Evolutionary conservation across 2,329 filamentous ascomycete species (phyloP).

Genomic region (Venturia aucupariae): DNA sequence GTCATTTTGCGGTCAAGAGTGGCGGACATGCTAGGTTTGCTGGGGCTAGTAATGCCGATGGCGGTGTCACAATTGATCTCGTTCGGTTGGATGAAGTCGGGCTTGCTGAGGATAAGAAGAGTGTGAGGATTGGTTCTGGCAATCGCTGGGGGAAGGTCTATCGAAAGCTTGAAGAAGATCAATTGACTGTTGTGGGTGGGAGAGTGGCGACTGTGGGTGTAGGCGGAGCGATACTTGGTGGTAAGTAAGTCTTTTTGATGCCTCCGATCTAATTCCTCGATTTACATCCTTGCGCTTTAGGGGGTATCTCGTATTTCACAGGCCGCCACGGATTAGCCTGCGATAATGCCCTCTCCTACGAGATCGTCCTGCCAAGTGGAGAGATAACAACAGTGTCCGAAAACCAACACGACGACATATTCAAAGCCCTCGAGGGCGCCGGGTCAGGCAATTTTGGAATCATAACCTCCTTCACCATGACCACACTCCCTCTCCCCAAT

Average conservation of each 20-base stretch:
- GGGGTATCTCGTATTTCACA: slow-evolving; percentile 28
- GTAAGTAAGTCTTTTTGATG: not conserved
- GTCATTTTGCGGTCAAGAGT: slow-evolving; percentile 14
- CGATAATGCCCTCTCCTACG: slow-evolving; percentile 26
- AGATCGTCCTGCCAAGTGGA: slow-evolving; percentile 24
- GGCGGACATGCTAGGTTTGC: slow-evolving; percentile 13
- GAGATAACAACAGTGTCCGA: slow-evolving; percentile 39
- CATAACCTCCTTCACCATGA: slow-evolving; percentile 22
- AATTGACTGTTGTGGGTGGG: slow-evolving; percentile 11
- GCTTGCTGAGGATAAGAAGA: slow-evolving; percentile 13
- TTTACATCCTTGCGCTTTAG: slow-evolving; percentile 15
- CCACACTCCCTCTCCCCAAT: not conserved
- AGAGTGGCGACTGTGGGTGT: slow-evolving; percentile 11
- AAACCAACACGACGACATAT: slow-evolving; percentile 23
- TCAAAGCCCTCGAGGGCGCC: slow-evolving; percentile 28
- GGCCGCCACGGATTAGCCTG: slow-evolving; percentile 24
- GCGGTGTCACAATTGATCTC: slow-evolving; percentile 15
- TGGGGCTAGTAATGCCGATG: slow-evolving; percentile 13
- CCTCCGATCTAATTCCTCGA: not conserved
- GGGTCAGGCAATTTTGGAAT: slow-evolving; percentile 29
- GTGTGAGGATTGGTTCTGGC: slow-evolving; percentile 9
- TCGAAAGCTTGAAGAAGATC: slow-evolving; percentile 5
- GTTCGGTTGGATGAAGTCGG: not conserved
- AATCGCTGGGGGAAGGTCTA: slow-evolving; percentile 13
- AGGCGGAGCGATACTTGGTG: slow-evolving; percentile 13